phyloP scores from a whole-genome alignment of 805 yeast genomes.

The Torulaspora indica region DNA sequence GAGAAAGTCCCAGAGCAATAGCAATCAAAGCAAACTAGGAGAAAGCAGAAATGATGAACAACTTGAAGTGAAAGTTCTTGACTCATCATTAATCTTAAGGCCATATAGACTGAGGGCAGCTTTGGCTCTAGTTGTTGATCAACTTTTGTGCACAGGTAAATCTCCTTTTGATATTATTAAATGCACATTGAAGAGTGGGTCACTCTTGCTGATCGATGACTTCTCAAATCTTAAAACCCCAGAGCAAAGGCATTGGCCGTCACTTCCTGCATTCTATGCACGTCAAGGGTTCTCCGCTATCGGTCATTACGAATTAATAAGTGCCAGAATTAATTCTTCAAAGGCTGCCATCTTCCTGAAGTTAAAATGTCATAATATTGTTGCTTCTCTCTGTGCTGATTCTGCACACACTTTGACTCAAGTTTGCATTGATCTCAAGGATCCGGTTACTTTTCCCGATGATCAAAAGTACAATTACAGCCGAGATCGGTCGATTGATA shows the following conservation, averaged over 20 bases:
- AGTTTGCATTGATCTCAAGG: constrained; percentile 63
- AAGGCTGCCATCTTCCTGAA: constrained; percentile 42
- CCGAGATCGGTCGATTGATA: constrained; percentile 33
- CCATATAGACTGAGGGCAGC: constrained; percentile 62
- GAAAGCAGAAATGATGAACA: background rate
- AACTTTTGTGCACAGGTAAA: constrained; percentile 44
- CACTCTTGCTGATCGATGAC: constrained; percentile 64
- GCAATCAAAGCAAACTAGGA: background rate
- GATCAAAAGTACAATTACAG: constrained; percentile 51
- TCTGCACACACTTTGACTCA: constrained; percentile 70
- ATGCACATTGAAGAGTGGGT: constrained; percentile 46
- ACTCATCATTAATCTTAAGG: constrained; percentile 55
- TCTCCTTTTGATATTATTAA: constrained; percentile 36
- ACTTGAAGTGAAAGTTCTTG: constrained; percentile 37
- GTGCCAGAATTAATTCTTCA: constrained; percentile 1
- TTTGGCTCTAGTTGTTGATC: constrained; percentile 51
- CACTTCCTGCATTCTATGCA: constrained; percentile 21
- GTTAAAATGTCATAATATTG: constrained; percentile 45
- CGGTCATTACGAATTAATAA: constrained; percentile 20
- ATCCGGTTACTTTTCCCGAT: constrained; percentile 56
- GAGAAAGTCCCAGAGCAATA: background rate
- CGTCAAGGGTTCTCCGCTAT: constrained; percentile 28
- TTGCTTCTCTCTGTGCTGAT: constrained; percentile 71
- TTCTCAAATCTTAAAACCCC: constrained; percentile 29
- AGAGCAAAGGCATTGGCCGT: constrained; percentile 17